phyloP scores from a whole-genome alignment of 2,329 filamentous ascomycete genomes.

The Colletotrichum cereale region DNA sequence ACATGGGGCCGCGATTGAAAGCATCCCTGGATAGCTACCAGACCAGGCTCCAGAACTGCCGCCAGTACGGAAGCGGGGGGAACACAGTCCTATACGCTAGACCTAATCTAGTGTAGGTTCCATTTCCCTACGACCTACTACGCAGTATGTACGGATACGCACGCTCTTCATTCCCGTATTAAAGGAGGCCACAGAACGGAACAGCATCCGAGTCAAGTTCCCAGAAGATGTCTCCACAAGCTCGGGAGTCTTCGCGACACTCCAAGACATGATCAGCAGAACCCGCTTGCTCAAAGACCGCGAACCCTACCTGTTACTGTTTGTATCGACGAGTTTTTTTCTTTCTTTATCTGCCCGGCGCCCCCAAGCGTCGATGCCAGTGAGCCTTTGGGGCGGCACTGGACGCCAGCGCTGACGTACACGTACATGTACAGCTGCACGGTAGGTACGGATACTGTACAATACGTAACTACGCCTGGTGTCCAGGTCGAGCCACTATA shows the following conservation, averaged over 20 bases:
- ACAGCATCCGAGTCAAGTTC: constrained; percentile 33
- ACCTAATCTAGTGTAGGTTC: not conserved
- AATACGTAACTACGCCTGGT: not conserved
- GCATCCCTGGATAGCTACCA: not conserved
- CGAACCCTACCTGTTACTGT: not conserved
- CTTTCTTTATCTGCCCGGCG: not conserved
- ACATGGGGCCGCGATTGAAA: not conserved
- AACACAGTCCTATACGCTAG: constrained; percentile 14
- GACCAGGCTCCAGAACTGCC: not conserved
- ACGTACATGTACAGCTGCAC: not conserved
- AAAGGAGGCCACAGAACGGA: constrained; percentile 13
- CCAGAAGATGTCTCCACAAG: constrained; percentile 24
- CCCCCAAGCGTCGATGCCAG: not conserved
- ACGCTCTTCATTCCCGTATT: not conserved
- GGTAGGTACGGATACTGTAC: no score
- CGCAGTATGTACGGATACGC: no score
- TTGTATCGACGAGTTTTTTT: not conserved
- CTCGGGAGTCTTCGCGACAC: not conserved
- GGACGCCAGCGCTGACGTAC: not conserved
- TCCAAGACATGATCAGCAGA: constrained; percentile 22
- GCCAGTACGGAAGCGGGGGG: not conserved
- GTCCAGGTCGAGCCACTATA: not conserved
- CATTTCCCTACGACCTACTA: constrained; percentile 1
- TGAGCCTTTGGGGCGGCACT: not conserved
- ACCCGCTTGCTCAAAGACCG: not conserved